Base-by-base conservation (phyloP, 352 stramenopile species). In the Phytophthora kernoviae region DNA sequence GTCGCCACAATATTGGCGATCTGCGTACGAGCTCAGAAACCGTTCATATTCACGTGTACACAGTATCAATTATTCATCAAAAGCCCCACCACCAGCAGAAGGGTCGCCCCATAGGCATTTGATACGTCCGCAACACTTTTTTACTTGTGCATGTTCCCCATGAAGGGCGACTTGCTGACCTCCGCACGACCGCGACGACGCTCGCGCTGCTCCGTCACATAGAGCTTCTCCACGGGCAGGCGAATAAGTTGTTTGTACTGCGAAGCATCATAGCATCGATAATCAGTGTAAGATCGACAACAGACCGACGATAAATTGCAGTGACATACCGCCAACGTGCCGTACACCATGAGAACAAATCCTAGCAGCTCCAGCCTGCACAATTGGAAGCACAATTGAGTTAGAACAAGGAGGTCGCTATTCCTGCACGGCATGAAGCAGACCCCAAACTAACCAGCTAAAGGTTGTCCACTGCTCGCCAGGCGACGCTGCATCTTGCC, bases 181-280 rank as follows among this genome's bases (percentile, higher is more conserved):
- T 67, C 65, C 1, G 56, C 44, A 20, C 65, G 61, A 32, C 43
- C 58, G 27, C 41, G 32, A 49, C 47, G 42, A 4, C 62, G 41
- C 27, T 84, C 78, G 49, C 56, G 79, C 48, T 73, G 51, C 53
- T 93, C 80, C 2, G 67, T 53, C 15, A 59, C 69, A 55, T 93
- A 93, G 18, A 91, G 62, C 46, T 58, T 54, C 7, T 43, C 14
- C 15, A 77, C 10, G 2, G 85, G 83, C 32, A 93, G 58, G 22
- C 57, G 69, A 22, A 92, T 62, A 24, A 94, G 64, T 65, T 93
- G 82, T 74, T 94, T 94, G 79, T 93, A 93, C 84, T 93, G 74
- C 14, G 40, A 15, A 44, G 33, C 2, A 39, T 2, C 33, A n/a
- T 14, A n/a, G 4, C 33, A n/a, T 5, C 9, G 33, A 39, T 14